Percentiles rank a stretch among this genome's conserved stretches.
Conservation (phyloP, 495 filamentous ascomycete genomes). For the Hypoxylon crocopeplum region DNA sequence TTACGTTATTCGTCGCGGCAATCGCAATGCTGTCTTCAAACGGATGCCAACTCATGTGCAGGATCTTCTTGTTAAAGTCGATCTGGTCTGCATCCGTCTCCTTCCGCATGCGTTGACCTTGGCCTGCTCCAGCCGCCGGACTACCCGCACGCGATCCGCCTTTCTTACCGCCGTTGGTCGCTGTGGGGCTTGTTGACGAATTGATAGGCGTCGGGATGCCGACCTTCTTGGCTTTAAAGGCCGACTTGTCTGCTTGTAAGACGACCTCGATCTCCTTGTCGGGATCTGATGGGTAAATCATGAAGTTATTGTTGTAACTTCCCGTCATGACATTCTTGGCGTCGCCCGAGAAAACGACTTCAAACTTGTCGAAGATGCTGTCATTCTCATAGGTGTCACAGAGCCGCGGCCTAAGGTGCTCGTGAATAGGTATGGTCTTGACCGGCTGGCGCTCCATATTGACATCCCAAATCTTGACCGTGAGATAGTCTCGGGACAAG, state of each 20-base stretch:
- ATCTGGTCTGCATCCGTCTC: conserved; percentile 99
- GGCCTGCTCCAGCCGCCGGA: conserved; percentile 80
- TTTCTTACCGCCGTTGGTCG: conserved; percentile 77
- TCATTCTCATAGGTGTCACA: conserved; percentile 99
- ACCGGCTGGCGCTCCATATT: conserved; percentile 97
- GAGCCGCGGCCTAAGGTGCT: conserved; percentile 90
- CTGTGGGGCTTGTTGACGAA: conserved; percentile 71
- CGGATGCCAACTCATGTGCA: conserved; percentile 99
- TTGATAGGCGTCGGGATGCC: conserved; percentile 98
- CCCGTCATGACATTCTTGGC: conserved; percentile 99
- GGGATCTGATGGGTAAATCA: conserved; percentile 98
- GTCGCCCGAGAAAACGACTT: conserved; percentile 98
- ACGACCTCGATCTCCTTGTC: conserved; percentile 97
- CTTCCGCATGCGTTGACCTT: conserved; percentile 94
- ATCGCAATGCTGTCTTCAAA: conserved; percentile 99
- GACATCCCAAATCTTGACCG: conserved; percentile 99
- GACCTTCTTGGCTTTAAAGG: conserved; percentile 99
- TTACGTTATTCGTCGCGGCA: conserved; percentile 98
- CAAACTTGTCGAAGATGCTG: conserved; percentile 99
- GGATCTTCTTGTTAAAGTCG: conserved; percentile 99
- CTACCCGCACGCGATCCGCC: conserved; percentile 85
- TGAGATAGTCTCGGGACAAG: conserved; percentile 95
- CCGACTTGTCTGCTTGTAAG: conserved; percentile 96
- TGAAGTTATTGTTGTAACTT: conserved; percentile 99
- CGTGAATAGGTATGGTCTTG: conserved; percentile 98